Evolutionary conservation across 164 flowering plant genomes (phyloP).

Genomic region (Vitis riparia): DNA sequence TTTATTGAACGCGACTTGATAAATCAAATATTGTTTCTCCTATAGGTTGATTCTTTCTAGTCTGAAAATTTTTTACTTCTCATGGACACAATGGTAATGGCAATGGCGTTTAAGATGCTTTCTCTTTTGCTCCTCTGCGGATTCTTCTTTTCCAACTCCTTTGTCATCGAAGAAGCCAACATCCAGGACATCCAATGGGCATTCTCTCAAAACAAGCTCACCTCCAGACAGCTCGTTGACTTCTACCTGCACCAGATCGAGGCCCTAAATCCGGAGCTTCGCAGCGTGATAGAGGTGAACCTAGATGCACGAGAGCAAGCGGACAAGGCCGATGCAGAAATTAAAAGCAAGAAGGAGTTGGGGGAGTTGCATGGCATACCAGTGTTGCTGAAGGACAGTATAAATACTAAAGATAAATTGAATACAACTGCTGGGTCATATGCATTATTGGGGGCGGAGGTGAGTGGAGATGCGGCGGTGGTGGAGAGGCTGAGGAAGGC

Average conservation of each 20-base stretch:
- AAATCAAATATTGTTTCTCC: too few relatives aligned
- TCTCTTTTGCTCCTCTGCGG: too few relatives aligned
- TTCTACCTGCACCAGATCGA: conserved; percentile 33
- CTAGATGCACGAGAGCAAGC: conserved; percentile 39
- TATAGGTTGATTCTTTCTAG: too few relatives aligned
- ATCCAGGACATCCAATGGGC: conserved; percentile 33
- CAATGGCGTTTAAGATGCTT: too few relatives aligned
- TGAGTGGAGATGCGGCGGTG: conserved; percentile 31
- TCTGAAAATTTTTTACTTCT: too few relatives aligned
- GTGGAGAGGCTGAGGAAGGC: conserved; percentile 32
- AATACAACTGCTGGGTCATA: conserved; percentile 35
- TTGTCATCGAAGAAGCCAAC: conserved; percentile 32
- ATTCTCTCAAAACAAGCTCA: conserved; percentile 33
- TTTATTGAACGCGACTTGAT: too few relatives aligned
- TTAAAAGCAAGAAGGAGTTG: background rate
- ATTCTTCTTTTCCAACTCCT: background rate
- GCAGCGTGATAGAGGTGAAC: conserved; percentile 42
- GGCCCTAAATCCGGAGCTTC: conserved; percentile 35
- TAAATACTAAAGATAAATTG: conserved; percentile 26
- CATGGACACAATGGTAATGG: too few relatives aligned
- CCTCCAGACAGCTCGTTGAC: conserved; percentile 40
- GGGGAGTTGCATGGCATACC: conserved; percentile 33
- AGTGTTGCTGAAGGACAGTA: conserved; percentile 32
- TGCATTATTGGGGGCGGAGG: conserved; percentile 34
- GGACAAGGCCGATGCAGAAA: conserved; percentile 32